Conservation (phyloP, 192 early-diverging fungal genomes). For the Podila epigama region DNA sequence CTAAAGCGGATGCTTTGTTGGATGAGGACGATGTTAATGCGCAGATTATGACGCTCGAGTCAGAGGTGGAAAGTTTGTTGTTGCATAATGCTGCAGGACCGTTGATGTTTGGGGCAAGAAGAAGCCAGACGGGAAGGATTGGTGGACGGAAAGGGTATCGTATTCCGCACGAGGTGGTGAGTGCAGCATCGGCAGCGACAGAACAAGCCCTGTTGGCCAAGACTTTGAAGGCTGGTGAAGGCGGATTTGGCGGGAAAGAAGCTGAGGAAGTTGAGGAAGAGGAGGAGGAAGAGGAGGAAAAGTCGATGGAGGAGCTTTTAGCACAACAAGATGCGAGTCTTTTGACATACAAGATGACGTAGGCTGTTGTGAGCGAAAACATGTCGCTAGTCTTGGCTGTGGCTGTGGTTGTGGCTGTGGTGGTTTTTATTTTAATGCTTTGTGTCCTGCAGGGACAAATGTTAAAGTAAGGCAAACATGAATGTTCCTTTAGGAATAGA, state of each 20-base stretch:
- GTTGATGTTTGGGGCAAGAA: constrained; percentile 9
- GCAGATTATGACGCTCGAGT: constrained; percentile 42
- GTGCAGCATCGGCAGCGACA: background rate
- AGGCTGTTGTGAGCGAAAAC: background rate
- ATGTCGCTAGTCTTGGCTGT: background rate
- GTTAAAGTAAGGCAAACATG: no score
- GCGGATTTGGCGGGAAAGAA: background rate
- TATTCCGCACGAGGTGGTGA: background rate
- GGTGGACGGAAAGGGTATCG: constrained; percentile 1
- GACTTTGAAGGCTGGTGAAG: background rate
- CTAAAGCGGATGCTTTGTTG: background rate
- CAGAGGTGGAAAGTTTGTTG: constrained; percentile 33
- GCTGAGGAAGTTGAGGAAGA: constrained; percentile 10
- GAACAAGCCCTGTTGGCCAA: background rate
- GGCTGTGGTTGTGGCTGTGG: background rate
- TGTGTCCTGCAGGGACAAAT: no score
- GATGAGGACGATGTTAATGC: constrained; percentile 27
- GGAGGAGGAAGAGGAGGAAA: constrained; percentile 16
- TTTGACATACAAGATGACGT: background rate
- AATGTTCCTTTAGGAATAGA: no score
- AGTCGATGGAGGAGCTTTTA: constrained; percentile 36
- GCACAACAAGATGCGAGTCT: constrained; percentile 33
- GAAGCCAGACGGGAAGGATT: background rate
- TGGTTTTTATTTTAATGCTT: no score
- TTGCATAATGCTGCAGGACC: constrained; percentile 14